These are phyloP conservation scores for Alnus glutinosa DNA, from an alignment of 306 rosid genomes.

Conservation along the genomic window DNA sequence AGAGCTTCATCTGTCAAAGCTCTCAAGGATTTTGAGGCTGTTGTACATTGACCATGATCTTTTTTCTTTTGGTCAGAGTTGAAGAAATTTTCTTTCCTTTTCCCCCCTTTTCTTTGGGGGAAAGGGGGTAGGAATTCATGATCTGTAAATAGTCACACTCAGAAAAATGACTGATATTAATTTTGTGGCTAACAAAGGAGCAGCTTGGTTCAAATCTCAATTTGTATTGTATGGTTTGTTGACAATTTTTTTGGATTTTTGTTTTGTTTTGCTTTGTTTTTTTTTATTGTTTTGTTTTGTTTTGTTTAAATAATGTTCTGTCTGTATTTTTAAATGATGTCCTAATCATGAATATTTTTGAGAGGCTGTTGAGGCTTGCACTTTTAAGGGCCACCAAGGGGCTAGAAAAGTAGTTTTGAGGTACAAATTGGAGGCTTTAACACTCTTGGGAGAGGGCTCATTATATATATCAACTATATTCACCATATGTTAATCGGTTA, in stretches of 20 bases:
- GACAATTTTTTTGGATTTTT: not conserved
- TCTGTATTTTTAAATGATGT: not conserved
- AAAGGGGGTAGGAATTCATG: constrained; percentile 8
- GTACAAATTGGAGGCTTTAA: not conserved
- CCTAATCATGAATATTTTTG: not conserved
- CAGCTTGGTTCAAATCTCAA: not conserved
- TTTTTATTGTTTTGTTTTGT: not conserved
- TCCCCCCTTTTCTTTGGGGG: constrained; percentile 38
- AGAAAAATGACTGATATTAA: not conserved
- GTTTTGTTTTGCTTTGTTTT: not conserved
- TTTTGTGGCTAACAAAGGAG: not conserved
- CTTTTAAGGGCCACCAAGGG: not conserved
- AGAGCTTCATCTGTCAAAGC: constrained; percentile 46
- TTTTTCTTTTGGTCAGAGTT: constrained; percentile 34
- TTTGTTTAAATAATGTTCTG: not conserved
- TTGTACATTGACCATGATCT: constrained; percentile 37
- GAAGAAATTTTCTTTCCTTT: not conserved
- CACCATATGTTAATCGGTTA: not conserved
- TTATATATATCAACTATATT: not conserved
- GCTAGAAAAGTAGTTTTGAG: not conserved
- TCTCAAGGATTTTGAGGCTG: constrained; percentile 50
- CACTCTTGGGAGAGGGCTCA: not conserved
- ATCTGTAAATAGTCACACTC: not conserved
- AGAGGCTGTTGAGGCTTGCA: not conserved
- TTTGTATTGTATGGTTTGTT: not conserved